Conservation (phyloP, 805 yeast species). For the Ogataea corticis region DNA sequence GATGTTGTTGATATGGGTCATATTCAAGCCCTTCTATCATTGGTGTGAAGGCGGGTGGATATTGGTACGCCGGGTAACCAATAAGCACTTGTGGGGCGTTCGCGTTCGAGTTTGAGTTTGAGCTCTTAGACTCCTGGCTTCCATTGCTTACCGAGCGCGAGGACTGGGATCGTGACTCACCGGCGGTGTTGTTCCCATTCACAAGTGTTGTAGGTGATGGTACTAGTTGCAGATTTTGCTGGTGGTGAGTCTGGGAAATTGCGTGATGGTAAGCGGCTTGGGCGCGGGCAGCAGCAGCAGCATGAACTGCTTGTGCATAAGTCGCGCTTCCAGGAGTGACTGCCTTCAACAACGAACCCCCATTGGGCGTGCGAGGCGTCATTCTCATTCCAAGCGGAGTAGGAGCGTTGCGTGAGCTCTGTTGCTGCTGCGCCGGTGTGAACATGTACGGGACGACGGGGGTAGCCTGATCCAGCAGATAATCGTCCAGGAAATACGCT, state of each 20-base stretch:
- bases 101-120: background rate
- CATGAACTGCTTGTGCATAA: conserved; percentile 15
- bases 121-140: conserved; percentile 1
- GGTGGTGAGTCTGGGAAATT: conserved; percentile 10
- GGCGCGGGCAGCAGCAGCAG: conserved; percentile 16
- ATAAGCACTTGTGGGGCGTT: conserved; percentile 17
- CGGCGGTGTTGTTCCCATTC: conserved; percentile 10
- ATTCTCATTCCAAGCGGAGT: conserved; percentile 17
- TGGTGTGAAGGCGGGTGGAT: conserved; percentile 14
- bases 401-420: conserved; percentile 10
- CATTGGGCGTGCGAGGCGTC: conserved; percentile 17
- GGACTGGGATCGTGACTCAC: conserved; percentile 8
- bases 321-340: conserved; percentile 23
- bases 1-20: conserved; percentile 17
- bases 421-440: conserved; percentile 19
- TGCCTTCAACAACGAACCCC: conserved; percentile 12
- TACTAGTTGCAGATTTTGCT: conserved; percentile 14
- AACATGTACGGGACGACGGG: conserved; percentile 32
- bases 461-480: conserved; percentile 30
- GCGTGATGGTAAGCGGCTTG: conserved; percentile 17
- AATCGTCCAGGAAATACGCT: conserved; percentile 21
- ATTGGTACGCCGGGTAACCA: conserved; percentile 15
- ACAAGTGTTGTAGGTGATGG: conserved; percentile 19
- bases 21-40: conserved; percentile 19
- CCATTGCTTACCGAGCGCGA: conserved; percentile 13